Base-by-base conservation (phyloP, 805 yeast species). In the Ascoidea rubescens region DNA sequence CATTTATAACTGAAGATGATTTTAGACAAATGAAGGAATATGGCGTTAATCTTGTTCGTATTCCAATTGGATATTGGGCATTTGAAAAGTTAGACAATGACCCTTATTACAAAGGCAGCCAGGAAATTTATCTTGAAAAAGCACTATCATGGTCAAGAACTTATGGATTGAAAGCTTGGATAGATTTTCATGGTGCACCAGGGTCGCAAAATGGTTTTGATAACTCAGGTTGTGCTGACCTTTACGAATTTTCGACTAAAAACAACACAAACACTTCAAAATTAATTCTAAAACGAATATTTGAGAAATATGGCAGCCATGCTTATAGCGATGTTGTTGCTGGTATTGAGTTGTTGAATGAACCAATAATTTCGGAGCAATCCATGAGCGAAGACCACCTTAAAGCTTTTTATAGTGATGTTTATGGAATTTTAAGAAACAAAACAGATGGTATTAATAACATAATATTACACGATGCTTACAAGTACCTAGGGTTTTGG, bases 181-280 rank as follows among this genome's bases (percentile, higher is more conserved):
- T 87, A 51, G 95, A 87, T 62, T 66, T 87, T 50, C 95, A 87
- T 60, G 89, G 93, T 14, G 80, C 77, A 5, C 93, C 95, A 5
- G 93, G 91, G 0, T 82, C 91, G 1, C 95, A 87, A 60, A 87
- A 87, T 64, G 95, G 95, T 12, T 86, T 85, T 70, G 91, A 86
- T 60, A 87, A 86, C 58, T 80, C 87, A 5, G 95, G 95, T 1
- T 66, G 75, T 37, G 70, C 87, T 59, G 77, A 72, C 50, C 60
- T 60, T 30, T 54, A 70, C 47, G 63, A 62, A 16, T 77, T 73
- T 70, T 78, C 74, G 62, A 54, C 64, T 10, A 62, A 67, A 43
- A 67, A 66, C 16, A 60, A 64, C 16, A 59, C 70, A 28, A 65
- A 72, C 16, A 56, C 78, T 44, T 77, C 88, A 1, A 63, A 72